Evolutionary conservation across 208 protist genomes (phyloP), one percentile per base, ranked within the genome.

Genomic region (Wallacemonas collosoma): DNA sequence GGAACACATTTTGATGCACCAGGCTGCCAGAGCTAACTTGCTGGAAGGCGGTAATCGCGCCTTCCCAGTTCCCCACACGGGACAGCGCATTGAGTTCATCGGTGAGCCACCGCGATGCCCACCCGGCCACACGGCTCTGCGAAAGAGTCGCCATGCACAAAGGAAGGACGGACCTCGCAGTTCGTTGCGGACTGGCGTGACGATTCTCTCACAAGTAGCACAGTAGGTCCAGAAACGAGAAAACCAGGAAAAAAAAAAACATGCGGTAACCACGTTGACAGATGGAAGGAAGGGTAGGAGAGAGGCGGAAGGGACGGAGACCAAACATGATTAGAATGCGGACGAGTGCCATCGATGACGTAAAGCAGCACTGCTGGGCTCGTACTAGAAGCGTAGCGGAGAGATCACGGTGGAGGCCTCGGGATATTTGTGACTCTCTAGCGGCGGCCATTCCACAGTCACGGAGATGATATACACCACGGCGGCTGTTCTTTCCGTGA

Each of bases 1-100:
- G 92, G 64, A 89, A 97, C 14, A 97, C 92, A 73, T 97, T 97
- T 35, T 76, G 88, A 38, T 87, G 81, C 38, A 97, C 81, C n/a
- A 94, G 76, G 17, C 82, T 89, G 8, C 82, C 72, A 47, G 92
- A 78, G 70, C 91, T 70, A 39, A 94, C 72, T 17, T 89, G 87
- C 36, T 75, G 71, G 26, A 97, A 83, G 8, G 80, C 90, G 53
- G 81, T 65, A 40, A 94, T 73, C 2, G 92, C 92, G 43, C 77
- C 81, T 36, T 95, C 88, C 92, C 92, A 97, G 72, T 95, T 87
- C 38, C 92, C 92, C 1, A 80, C 55, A 15, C 81, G 81, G 3
- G 88, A 86, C 5, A 93, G 79, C 15, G 77, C 77, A 35, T 86
- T 90, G 26, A 97, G 88, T 71, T 97, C 92, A 40, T 97, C 89